A percentile compares a stretch with the other conserved stretches of the same genome.
Evolutionary conservation across 208 protist species (phyloP).

Genomic region (Angomonas ambiguus): DNA sequence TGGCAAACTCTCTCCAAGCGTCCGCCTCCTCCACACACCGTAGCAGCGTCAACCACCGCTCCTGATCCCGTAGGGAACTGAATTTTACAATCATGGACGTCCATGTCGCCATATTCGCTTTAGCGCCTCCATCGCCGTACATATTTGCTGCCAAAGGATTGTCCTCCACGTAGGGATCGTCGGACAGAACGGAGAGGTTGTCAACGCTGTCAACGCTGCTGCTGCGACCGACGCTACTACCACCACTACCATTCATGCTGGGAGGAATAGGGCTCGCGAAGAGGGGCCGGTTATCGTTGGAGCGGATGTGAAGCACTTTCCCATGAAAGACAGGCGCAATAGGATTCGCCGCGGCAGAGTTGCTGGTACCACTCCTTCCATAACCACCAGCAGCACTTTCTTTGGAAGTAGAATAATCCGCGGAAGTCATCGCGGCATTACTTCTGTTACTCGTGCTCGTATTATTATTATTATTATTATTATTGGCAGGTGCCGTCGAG

Average conservation of each 20-base stretch:
- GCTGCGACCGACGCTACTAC: too few relatives aligned
- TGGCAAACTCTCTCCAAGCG: conserved; percentile 55
- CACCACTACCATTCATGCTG: background rate
- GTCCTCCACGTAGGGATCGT: background rate
- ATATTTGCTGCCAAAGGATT: background rate
- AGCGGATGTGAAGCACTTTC: conserved; percentile 27
- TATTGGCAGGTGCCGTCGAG: background rate
- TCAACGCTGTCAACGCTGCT: conserved; percentile 1
- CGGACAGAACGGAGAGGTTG: background rate
- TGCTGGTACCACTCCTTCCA: too few relatives aligned
- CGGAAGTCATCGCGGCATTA: too few relatives aligned
- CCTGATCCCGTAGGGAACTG: conserved; percentile 43
- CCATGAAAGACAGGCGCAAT: conserved; percentile 22
- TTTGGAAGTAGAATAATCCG: too few relatives aligned
- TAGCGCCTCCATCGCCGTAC: background rate
- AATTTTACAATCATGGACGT: conserved; percentile 54
- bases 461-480: conserved; percentile 1
- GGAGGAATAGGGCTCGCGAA: conserved; percentile 14
- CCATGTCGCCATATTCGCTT: conserved; percentile 25
- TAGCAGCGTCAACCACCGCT: conserved; percentile 67
- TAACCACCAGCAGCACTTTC: too few relatives aligned
- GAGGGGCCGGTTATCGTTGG: conserved; percentile 26
- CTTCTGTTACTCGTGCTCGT: background rate
- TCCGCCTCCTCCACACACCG: conserved; percentile 38
- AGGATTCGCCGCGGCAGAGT: background rate